Percentiles rank a stretch among this genome's conserved stretches.
Conservation (phyloP, 441 rosid species). For the Biscutella laevigata region DNA sequence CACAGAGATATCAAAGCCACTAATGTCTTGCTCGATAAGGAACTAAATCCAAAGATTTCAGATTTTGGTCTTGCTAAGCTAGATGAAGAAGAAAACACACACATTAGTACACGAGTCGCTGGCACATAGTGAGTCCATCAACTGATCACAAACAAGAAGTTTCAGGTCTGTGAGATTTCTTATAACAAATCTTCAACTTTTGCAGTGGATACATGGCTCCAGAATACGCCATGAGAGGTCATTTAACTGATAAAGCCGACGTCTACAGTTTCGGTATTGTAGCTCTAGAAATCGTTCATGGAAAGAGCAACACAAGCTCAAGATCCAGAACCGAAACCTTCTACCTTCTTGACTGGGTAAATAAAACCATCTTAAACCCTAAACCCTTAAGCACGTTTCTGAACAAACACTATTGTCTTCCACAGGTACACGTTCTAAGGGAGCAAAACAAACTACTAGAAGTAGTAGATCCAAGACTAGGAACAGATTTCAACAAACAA, state of each 20-base stretch:
- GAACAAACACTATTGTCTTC: too few relatives aligned
- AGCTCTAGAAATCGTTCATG: conserved; percentile 55
- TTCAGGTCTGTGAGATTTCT: neutral
- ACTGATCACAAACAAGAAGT: neutral
- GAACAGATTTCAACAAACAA: conserved; percentile 32
- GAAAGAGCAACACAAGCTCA: conserved; percentile 59
- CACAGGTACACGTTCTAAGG: conserved; percentile 40
- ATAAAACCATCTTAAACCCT: too few relatives aligned
- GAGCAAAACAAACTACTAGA: conserved; percentile 37
- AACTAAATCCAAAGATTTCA: conserved; percentile 59
- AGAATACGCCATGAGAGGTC: conserved; percentile 78
- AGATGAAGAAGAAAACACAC: conserved; percentile 64
- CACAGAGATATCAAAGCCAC: conserved; percentile 83
- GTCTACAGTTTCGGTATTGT: conserved; percentile 77
- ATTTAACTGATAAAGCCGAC: conserved; percentile 70
- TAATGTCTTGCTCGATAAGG: conserved; percentile 61
- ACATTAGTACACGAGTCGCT: conserved; percentile 64
- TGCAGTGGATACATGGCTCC: conserved; percentile 81
- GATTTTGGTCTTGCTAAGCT: conserved; percentile 81
- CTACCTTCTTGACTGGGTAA: conserved; percentile 72
- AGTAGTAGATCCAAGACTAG: conserved; percentile 44
- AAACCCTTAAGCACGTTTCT: too few relatives aligned
- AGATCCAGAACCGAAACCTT: conserved; percentile 43
- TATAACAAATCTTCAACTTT: neutral
- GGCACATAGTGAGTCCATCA: conserved; percentile 52